These are phyloP conservation scores for Apiospora arundinis DNA, from an alignment of 2,329 filamentous ascomycete genomes.

Conservation along the genomic window DNA sequence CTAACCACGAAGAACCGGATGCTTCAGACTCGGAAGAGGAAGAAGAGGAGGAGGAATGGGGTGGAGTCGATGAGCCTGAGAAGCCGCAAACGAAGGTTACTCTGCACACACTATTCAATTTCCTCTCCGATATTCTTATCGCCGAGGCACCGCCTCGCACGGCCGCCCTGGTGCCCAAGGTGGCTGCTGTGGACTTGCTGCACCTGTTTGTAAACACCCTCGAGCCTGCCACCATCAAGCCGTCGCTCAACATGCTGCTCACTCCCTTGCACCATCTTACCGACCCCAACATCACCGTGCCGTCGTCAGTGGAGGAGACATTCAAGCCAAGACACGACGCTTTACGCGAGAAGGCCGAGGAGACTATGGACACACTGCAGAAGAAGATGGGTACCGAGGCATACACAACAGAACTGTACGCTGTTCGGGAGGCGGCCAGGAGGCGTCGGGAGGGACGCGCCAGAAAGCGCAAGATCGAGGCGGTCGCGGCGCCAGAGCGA, in stretches of 20 bases:
- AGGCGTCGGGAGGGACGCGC: conserved; percentile 75
- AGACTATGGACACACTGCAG: conserved; percentile 83
- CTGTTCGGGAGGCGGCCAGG: conserved; percentile 75
- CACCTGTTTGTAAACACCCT: conserved; percentile 71
- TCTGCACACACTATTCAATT: conserved; percentile 78
- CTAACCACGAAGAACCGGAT: conserved; percentile 47
- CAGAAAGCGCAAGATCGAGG: conserved; percentile 88
- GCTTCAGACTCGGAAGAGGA: conserved; percentile 54
- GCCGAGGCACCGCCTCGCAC: conserved; percentile 72
- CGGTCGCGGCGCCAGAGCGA: conserved; percentile 80
- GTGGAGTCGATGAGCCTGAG: conserved; percentile 36
- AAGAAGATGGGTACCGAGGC: conserved; percentile 81
- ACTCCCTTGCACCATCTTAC: conserved; percentile 80
- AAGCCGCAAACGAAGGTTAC: conserved; percentile 50
- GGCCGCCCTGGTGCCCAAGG: conserved; percentile 73
- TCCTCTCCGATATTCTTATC: conserved; percentile 79
- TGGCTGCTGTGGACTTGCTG: conserved; percentile 76
- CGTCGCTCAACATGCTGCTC: conserved; percentile 67
- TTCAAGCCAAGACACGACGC: conserved; percentile 74
- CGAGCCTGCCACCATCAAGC: conserved; percentile 60
- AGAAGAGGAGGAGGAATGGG: conserved; percentile 48
- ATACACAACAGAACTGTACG: conserved; percentile 77
- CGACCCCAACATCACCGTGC: conserved; percentile 75
- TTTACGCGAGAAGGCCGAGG: conserved; percentile 74
- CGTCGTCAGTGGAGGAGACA: conserved; percentile 72